A percentile compares a stretch with the other conserved stretches of the same genome.
phyloP scores from a whole-genome alignment of 2,329 filamentous ascomycete genomes.

The Aspergillus ibericus region DNA sequence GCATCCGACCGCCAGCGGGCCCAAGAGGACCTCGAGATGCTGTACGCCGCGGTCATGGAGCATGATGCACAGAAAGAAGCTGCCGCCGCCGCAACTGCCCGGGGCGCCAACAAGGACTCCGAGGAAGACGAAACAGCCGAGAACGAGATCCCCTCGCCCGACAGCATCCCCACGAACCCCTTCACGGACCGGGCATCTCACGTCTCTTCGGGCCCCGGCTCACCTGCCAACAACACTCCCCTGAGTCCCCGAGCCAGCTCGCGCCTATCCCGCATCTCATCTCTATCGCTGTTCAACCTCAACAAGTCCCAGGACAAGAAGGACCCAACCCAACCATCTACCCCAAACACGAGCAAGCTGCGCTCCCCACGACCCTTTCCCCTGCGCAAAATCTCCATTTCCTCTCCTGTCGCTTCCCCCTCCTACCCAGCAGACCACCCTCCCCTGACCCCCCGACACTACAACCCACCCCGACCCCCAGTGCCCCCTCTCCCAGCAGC shows the following conservation, averaged over 20 bases:
- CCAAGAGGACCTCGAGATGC: slow-evolving; percentile 79
- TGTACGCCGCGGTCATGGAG: slow-evolving; percentile 91
- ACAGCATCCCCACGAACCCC: slow-evolving; percentile 27
- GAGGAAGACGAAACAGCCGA: slow-evolving; percentile 8
- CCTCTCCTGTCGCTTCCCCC: slow-evolving; percentile 52
- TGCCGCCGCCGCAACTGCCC: slow-evolving; percentile 12
- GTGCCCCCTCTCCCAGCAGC: not conserved
- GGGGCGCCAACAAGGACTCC: slow-evolving; percentile 15
- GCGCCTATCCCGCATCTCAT: slow-evolving; percentile 41
- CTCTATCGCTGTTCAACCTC: slow-evolving; percentile 43
- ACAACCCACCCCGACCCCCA: slow-evolving; percentile 42
- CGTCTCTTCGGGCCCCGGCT: slow-evolving; percentile 15
- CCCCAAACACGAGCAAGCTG: slow-evolving; percentile 45
- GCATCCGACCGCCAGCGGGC: slow-evolving; percentile 72
- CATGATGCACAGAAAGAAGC: slow-evolving; percentile 63
- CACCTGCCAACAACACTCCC: not conserved
- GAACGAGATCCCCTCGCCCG: slow-evolving; percentile 22
- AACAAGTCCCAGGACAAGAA: not conserved
- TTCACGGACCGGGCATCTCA: slow-evolving; percentile 27
- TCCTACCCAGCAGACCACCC: slow-evolving; percentile 54
- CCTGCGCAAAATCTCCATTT: slow-evolving; percentile 59
- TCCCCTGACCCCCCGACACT: slow-evolving; percentile 57
- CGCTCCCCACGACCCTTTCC: slow-evolving; percentile 41
- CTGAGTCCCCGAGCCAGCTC: slow-evolving; percentile 35
- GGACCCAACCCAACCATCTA: slow-evolving; percentile 22